Evolutionary conservation across 1,139 yeast genomes (phyloP), one percentile per base, ranked within the genome.

Genomic region (Pichia kudriavzevii): DNA sequence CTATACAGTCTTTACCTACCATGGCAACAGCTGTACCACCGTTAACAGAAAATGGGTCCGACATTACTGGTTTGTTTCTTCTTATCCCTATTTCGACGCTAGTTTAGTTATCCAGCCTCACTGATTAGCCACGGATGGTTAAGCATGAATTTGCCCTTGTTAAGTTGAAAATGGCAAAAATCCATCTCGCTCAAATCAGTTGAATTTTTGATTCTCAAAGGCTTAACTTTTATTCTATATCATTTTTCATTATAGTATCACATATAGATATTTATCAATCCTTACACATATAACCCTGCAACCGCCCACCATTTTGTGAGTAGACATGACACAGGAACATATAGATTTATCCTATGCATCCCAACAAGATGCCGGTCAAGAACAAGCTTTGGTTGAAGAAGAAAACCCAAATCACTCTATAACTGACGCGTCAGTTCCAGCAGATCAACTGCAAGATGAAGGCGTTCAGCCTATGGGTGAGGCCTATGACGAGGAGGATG

Each of bases 1-100:
- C 98, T 41, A 93, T 87, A 65, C 99, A 93, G 51, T 87, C 96
- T 58, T 93, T 88, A 49, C 99, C 99, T 18, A 81, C 80, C 99
- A 93, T 93, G 48, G 98, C 98, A 27, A 93, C 94, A 41, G 95
- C 95, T 42, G 95, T 73, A 62, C 99, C 98, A 61, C 69, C 75
- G 42, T 69, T 69, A 42, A 68, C 60, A 26, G 75, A 66, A 51
- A 74, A 68, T 51, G 76, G 76, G 54, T 70, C 75, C 23, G 73
- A 67, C 74, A 68, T 68, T 20, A 30, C 7, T 21, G 2, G 4
- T n/a, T 12, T 25, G 17, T 15, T 20, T 19, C 21, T 12, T 28
- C 18, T 19, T 19, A 24, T 8, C 26, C 7, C 14, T n/a, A 11
- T 19, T n/a, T 27, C 16, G n/a, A 12, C 19, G 31, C 6, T 20